A percentile compares a stretch with the other conserved stretches of the same genome.
These are phyloP conservation scores for Emergomyces orientalis DNA, from an alignment of 2,329 filamentous ascomycete genomes.

Conservation along the genomic window DNA sequence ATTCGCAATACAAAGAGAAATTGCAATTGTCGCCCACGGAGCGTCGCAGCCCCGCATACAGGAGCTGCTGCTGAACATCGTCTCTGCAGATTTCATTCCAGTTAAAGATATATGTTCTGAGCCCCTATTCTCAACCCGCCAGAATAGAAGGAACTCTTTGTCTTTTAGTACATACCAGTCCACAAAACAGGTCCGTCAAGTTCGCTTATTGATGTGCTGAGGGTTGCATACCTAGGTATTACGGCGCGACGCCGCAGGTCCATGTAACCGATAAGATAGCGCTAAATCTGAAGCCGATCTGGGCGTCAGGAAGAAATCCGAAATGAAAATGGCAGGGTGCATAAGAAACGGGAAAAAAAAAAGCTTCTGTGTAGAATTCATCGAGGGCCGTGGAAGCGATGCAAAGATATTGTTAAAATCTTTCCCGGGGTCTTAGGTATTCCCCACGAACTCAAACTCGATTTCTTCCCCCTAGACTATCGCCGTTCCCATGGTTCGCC, in stretches of 20 bases:
- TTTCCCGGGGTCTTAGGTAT: too few species aligned
- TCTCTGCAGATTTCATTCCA: background rate
- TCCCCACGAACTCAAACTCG: too few species aligned
- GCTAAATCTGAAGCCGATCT: background rate
- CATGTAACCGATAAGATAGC: background rate
- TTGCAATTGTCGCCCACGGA: background rate
- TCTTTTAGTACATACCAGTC: background rate
- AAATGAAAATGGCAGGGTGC: background rate
- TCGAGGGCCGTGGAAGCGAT: background rate
- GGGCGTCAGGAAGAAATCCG: background rate
- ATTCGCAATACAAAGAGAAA: background rate
- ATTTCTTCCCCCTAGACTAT: too few species aligned
- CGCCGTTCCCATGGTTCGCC: too few species aligned
- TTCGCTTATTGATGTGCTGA: background rate
- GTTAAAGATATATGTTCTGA: background rate
- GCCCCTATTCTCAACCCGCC: background rate
- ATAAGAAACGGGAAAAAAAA: background rate
- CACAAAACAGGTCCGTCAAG: background rate
- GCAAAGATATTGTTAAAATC: background rate
- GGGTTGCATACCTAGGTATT: background rate
- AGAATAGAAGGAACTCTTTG: background rate
- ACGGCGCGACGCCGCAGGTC: background rate
- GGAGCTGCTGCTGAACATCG: background rate
- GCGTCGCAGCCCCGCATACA: background rate
- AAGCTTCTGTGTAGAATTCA: background rate